Evolutionary conservation across 2,329 filamentous ascomycete genomes (phyloP).

Genomic region (Xylariaceae sp.): DNA sequence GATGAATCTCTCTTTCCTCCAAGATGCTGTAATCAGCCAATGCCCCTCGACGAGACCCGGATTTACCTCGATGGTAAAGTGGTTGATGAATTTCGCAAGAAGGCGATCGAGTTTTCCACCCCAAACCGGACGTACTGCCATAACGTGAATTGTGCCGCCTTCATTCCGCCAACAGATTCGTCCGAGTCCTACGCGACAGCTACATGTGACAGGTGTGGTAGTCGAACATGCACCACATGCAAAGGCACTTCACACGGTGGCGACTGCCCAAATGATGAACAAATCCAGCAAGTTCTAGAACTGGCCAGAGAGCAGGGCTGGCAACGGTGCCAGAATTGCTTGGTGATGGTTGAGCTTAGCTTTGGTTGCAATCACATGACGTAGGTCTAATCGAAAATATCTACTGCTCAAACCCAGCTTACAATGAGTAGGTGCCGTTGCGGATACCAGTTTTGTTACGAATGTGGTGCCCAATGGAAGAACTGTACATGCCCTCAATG

Average conservation of each 20-base stretch:
- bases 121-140: constrained; percentile 50
- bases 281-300: constrained; percentile 36
- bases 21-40: constrained; percentile 44
- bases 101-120: constrained; percentile 46
- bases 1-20: constrained; percentile 55
- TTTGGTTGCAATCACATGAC: constrained; percentile 54
- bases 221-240: constrained; percentile 47
- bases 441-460: constrained; percentile 34
- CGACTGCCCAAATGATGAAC: constrained; percentile 45
- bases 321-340: constrained; percentile 48
- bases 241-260: constrained; percentile 42
- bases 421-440: constrained; percentile 42
- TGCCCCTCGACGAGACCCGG: constrained; percentile 35
- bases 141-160: constrained; percentile 43
- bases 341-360: constrained; percentile 43
- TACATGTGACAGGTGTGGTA: constrained; percentile 39
- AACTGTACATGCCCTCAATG: constrained; percentile 42
- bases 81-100: constrained; percentile 36
- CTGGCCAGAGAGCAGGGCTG: constrained; percentile 43
- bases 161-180: constrained; percentile 34
- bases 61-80: constrained; percentile 36
- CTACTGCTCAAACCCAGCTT: neutral
- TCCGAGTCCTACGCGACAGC: constrained; percentile 34
- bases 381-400: constrained; percentile 36
- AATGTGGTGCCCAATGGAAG: constrained; percentile 27